Base-by-base conservation (phyloP, 306 rosid species). In the Acacia acuminata region DNA sequence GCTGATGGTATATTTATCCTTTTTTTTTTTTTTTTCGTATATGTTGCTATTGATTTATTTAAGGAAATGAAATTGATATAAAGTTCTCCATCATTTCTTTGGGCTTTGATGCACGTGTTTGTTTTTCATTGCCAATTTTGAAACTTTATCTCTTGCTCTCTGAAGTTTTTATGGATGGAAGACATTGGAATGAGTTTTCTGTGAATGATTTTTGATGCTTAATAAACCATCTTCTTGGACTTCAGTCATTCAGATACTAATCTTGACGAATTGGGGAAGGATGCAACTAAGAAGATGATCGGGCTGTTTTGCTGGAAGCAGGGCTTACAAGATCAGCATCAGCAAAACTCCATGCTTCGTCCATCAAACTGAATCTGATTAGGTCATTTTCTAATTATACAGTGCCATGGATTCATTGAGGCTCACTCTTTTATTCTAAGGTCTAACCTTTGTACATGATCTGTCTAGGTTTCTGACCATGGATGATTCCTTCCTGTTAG, bases 401-500 rank as follows among this genome's bases (percentile, higher is more conserved):
- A 15, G 20, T 73, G 48, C 77, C 74, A 68, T 63, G 61, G 77
- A 1, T 88, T 81, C 66, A 60, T 55, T 69, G 55, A 69, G 71
- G 76, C 63, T 80, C 53, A 50, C 47, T 24, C 65, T 40, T 83
- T 20, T 64, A 56, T 45, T 81, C 75, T 44, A 64, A 70, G 44
- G 78, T 85, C 86, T 78, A 81, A 66, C 71, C 79, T 74, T 55
- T 88, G 55, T 81, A 58, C 66, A 79, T 77, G 74, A 75, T 77
- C 53, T 75, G 78, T 84, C 72, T 82, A 96, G 99, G 94, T 96
- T 96, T 88, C 73, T 94, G 86, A 92, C 97, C 42, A 85, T 96
- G 97, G 99, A 96, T 68, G 99, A 94, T 60, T 82, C 94, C 36
- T 96, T 96, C 89, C 84, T 94, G 86, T 87, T 96, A 55, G 97